Percentiles rank a stretch among this genome's conserved stretches.
Evolutionary conservation across 208 protist species (phyloP).

Genomic region (Trichomonas tenax): DNA sequence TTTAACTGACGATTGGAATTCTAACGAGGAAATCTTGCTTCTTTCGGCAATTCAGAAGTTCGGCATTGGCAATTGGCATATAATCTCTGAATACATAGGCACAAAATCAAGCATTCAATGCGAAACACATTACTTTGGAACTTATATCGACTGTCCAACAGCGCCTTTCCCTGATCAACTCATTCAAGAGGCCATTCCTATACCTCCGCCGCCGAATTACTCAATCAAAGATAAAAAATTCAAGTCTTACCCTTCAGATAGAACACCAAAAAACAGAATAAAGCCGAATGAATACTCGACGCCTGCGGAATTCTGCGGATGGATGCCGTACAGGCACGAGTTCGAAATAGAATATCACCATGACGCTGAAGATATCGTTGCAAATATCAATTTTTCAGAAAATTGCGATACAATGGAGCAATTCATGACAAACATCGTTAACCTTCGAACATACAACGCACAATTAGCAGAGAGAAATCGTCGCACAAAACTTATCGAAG

Average conservation of each 20-base stretch:
- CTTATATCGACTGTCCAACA: not conserved
- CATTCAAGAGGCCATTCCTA: not conserved
- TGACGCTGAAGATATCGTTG: not conserved
- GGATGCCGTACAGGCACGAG: not conserved
- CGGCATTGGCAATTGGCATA: not conserved
- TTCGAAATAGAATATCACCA: conserved; percentile 9
- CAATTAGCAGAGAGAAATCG: not conserved
- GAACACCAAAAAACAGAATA: not conserved
- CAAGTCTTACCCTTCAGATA: not conserved
- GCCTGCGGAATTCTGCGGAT: not conserved
- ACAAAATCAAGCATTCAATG: not conserved
- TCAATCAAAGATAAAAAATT: not conserved
- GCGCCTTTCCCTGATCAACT: not conserved
- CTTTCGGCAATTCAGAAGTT: not conserved
- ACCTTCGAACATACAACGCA: not conserved
- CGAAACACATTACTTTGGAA: not conserved
- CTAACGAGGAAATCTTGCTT: not conserved
- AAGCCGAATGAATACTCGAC: not conserved
- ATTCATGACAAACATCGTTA: not conserved
- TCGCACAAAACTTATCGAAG: not conserved
- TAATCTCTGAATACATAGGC: not conserved
- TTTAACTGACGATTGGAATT: not conserved
- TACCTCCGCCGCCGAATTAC: not conserved
- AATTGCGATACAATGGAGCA: not conserved
- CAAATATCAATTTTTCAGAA: not conserved